These are phyloP conservation scores for Delphinella strobiligena DNA, from an alignment of 2,329 filamentous ascomycete species.

Conservation along the genomic window DNA sequence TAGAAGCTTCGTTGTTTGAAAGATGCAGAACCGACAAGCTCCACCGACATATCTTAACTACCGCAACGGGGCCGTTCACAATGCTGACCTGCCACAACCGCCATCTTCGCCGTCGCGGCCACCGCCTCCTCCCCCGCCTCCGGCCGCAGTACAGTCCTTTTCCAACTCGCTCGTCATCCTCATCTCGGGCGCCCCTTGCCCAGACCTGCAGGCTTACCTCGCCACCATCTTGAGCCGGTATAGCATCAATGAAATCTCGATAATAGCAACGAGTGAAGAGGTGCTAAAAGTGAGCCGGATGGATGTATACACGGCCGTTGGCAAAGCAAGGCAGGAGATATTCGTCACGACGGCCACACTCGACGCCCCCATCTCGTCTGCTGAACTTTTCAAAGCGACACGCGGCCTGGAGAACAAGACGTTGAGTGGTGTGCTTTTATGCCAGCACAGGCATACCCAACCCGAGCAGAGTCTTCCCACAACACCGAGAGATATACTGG, in stretches of 20 bases:
- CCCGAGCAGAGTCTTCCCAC: not conserved
- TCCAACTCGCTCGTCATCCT: conserved; percentile 1
- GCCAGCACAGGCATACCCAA: not conserved
- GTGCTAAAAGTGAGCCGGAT: conserved; percentile 5
- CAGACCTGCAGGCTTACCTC: not conserved
- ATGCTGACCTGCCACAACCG: conserved; percentile 1
- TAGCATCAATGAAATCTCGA: not conserved
- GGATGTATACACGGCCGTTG: conserved; percentile 7
- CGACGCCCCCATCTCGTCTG: not conserved
- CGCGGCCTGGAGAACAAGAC: conserved; percentile 1
- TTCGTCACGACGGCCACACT: conserved; percentile 2
- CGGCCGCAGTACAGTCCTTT: conserved; percentile 1
- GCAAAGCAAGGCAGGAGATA: conserved; percentile 3
- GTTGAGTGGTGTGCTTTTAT: conserved; percentile 6
- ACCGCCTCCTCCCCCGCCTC: not conserved
- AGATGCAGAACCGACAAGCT: not conserved
- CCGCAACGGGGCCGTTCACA: not conserved
- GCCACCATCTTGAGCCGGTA: not conserved
- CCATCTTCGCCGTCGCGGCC: conserved; percentile 1
- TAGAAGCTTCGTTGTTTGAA: too few relatives aligned
- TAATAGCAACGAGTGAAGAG: conserved; percentile 3
- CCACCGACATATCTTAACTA: conserved; percentile 9
- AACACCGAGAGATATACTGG: conserved; percentile 3
- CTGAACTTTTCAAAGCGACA: not conserved
- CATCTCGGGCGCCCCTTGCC: conserved; percentile 3